Evolutionary conservation across 768 basidiomycete genomes (phyloP), one percentile per base, ranked within the genome.

Genomic region (Crassisporium funariophilum): DNA sequence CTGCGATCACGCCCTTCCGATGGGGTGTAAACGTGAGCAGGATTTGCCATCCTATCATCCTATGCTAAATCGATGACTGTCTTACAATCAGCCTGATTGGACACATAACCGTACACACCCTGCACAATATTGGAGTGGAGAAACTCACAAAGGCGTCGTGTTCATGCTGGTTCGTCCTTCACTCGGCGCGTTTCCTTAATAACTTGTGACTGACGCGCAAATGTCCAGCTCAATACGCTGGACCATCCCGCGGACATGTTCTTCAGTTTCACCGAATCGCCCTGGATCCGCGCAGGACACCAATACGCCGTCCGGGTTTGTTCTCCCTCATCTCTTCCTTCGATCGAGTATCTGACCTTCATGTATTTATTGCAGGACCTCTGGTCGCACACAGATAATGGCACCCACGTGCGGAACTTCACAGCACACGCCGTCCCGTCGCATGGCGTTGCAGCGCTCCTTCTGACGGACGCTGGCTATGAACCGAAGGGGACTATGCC

Each of bases 121-220:
- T 1, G 82, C 84, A n/a, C 78, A 83, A 50, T 86, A 79, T 58
- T 86, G 84, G 84, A 84, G 82, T 50, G 84, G 84, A 3, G 70
- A 77, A 53, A 79, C 76, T 45, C 68, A 83, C 59, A 81, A 84
- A 41, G 84, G 84, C 39, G 80, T 79, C 1, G 70, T 85, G 0
- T 70, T 86, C 56, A 86, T 86, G 84, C 70, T 86, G 19, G 84
- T 84, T 50, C n/a, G n/a, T 47, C n/a, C n/a, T 75, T 56, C 15
- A 1, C 17, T 36, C 6, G 13, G 13, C 17, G n/a, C n/a, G n/a
- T n/a, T n/a, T n/a, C n/a, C n/a, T n/a, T n/a, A n/a, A n/a, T n/a
- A n/a, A n/a, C n/a, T n/a, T n/a, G n/a, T n/a, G n/a, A n/a, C n/a
- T n/a, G n/a, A n/a, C n/a, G n/a, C n/a, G n/a, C n/a, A n/a, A n/a